These are phyloP conservation scores for Vanrija humicola DNA, from an alignment of 1,284 basidiomycete genomes.

Conservation along the genomic window DNA sequence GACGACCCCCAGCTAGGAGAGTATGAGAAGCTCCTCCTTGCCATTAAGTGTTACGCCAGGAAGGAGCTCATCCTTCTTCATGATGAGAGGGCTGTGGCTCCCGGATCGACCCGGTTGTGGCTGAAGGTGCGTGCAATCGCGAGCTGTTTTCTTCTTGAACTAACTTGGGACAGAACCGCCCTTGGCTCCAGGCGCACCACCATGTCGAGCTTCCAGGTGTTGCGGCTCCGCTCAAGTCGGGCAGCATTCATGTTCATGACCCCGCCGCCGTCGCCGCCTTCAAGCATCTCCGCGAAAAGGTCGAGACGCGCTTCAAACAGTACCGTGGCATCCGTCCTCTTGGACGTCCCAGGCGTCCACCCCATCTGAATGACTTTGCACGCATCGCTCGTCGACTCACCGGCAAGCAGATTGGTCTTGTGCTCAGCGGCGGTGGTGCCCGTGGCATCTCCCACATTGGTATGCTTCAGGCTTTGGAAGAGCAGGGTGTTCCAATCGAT, in stretches of 20 bases:
- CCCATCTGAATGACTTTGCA: conserved; percentile 87
- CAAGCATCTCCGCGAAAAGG: conserved; percentile 73
- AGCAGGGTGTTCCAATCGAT: conserved; percentile 89
- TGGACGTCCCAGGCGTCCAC: conserved; percentile 65
- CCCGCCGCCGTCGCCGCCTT: conserved; percentile 81
- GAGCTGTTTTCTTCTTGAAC: neutral
- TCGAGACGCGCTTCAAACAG: conserved; percentile 82
- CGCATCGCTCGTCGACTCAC: conserved; percentile 85
- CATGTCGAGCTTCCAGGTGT: conserved; percentile 50
- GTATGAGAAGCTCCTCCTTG: conserved; percentile 78
- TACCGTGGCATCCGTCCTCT: conserved; percentile 71
- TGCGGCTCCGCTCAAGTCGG: conserved; percentile 59
- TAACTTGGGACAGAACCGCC: conserved; percentile 61
- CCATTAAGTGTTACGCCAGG: conserved; percentile 93
- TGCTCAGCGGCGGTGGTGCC: conserved; percentile 93
- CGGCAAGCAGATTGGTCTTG: conserved; percentile 88
- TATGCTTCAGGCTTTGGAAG: conserved; percentile 82
- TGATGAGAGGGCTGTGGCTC: conserved; percentile 79
- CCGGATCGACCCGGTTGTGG: conserved; percentile 94
- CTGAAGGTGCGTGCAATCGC: conserved; percentile 62
- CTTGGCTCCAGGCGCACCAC: conserved; percentile 65
- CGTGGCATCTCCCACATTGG: conserved; percentile 91
- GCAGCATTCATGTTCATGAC: conserved; percentile 66
- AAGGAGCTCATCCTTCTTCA: conserved; percentile 95
- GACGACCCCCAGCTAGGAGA: conserved; percentile 84